Evolutionary conservation across 2,329 filamentous ascomycete genomes (phyloP), one percentile per base, ranked within the genome.

Genomic region (Ascochyta pisi): DNA sequence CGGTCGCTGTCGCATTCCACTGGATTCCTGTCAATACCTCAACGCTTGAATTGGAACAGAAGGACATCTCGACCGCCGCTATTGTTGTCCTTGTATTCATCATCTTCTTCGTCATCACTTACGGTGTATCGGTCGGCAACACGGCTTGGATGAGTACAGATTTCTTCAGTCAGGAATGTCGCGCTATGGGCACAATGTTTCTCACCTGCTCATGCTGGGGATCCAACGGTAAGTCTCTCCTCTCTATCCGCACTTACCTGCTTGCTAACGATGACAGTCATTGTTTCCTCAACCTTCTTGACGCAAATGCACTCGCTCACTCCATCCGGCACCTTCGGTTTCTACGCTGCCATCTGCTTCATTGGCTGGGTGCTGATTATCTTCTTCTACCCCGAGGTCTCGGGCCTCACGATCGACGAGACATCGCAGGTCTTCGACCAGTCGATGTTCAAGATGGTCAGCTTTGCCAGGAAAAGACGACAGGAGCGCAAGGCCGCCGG

Each of bases 331-430:
- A 78, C 81, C 0, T 84, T 83, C 57, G 81, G 80, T 4, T 83
- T 84, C 67, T 84, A 83, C 51, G 78, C 80, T 0, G 79, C 72
- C 0, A 80, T 83, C 33, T 83, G 80, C 60, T 75, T 80, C 51
- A 54, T 79, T 26, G 80, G 81, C 23, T 82, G 77, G 72, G 48
- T 82, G 6, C 73, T 78, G 50, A 76, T 83, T 23, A 73, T 79
- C 42, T 79, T 83, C 70, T 82, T 74, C 64, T 84, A 83, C 61
- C 82, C 82, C 0, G 82, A 84, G 58, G 81, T 50, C 27, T 50
- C 44, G 3, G 81, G 82, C 9, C 80, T 84, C 76, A 79, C 81
- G 15, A 72, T 84, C 4, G 83, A 84, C 61, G 80, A 81, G 42
- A 78, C 84, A n/a, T 73, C 79, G 29, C 78, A 81, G 45, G 75